Evolutionary conservation across 805 yeast species (phyloP).

Genomic region (Cyberlindnera petersonii): DNA sequence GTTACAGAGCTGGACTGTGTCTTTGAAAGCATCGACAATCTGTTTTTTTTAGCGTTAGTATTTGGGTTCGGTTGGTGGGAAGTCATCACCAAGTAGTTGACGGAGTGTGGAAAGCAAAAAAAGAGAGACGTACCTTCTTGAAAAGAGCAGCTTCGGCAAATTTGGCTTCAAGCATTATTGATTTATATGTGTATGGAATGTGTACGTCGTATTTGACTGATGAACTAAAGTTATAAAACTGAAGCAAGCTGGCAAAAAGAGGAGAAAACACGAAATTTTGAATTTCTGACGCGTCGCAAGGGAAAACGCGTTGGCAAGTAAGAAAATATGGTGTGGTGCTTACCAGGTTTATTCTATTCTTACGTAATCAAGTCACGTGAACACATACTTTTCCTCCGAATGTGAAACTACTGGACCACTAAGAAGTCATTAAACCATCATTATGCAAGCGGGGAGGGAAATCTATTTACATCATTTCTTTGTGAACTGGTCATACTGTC

Average conservation of each 20-base stretch:
- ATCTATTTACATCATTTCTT: slow-evolving; percentile 2
- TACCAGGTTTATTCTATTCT: not conserved
- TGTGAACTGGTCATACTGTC: slow-evolving; percentile 19
- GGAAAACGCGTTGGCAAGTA: not conserved
- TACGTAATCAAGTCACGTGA: slow-evolving; percentile 1
- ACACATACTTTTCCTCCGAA: too few species aligned
- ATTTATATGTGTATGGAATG: not conserved
- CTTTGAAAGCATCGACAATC: slow-evolving; percentile 89
- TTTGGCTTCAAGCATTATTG: slow-evolving; percentile 92
- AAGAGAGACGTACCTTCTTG: slow-evolving; percentile 47
- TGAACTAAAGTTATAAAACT: too few species aligned
- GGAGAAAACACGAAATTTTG: too few species aligned
- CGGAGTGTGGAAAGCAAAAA: slow-evolving; percentile 13
- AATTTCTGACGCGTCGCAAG: not conserved
- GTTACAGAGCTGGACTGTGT: slow-evolving; percentile 91
- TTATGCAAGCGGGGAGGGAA: not conserved
- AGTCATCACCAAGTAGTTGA: too few species aligned
- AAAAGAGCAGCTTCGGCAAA: slow-evolving; percentile 88
- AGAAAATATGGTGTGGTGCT: not conserved
- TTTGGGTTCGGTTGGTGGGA: too few species aligned
- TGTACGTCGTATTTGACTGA: too few species aligned
- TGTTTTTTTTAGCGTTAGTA: too few species aligned
- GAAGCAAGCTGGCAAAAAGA: too few species aligned
- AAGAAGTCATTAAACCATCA: slow-evolving; percentile 1
- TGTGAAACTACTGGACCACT: not conserved